A percentile compares a stretch with the other conserved stretches of the same genome.
Evolutionary conservation across 2,329 filamentous ascomycete species (phyloP).

Genomic region (Penicillium aurantiogriseum): DNA sequence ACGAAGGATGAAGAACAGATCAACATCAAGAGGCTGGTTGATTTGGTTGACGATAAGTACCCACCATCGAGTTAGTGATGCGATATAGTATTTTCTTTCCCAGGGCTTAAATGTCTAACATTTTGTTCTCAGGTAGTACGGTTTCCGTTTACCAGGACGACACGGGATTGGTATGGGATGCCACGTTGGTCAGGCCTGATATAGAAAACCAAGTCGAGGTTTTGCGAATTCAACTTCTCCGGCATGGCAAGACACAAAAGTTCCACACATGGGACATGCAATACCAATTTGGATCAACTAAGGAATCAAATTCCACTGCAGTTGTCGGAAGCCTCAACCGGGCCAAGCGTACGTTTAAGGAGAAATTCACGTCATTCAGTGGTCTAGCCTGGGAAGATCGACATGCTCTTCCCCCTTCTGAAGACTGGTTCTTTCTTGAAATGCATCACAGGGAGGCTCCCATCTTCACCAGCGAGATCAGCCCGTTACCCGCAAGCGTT

Average conservation of each 20-base stretch:
- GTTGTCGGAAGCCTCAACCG: neutral
- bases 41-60: neutral
- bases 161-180: constrained; percentile 11
- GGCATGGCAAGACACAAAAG: neutral
- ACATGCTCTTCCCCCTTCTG: neutral
- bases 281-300: neutral
- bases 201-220: neutral
- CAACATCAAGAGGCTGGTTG: neutral
- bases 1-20: neutral
- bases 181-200: constrained; percentile 3
- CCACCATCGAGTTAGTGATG: neutral
- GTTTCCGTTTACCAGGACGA: constrained; percentile 15
- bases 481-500: neutral
- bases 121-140: neutral
- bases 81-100: neutral
- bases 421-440: neutral
- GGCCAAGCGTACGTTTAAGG: neutral
- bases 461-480: neutral
- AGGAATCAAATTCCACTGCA: neutral
- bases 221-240: constrained; percentile 11
- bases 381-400: constrained; percentile 6
- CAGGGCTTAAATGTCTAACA: neutral
- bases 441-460: neutral
- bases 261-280: neutral
- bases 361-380: neutral